Evolutionary conservation across 768 basidiomycete species (phyloP), one percentile per base, ranked within the genome.

Genomic region (Podaxis mareebaensis): DNA sequence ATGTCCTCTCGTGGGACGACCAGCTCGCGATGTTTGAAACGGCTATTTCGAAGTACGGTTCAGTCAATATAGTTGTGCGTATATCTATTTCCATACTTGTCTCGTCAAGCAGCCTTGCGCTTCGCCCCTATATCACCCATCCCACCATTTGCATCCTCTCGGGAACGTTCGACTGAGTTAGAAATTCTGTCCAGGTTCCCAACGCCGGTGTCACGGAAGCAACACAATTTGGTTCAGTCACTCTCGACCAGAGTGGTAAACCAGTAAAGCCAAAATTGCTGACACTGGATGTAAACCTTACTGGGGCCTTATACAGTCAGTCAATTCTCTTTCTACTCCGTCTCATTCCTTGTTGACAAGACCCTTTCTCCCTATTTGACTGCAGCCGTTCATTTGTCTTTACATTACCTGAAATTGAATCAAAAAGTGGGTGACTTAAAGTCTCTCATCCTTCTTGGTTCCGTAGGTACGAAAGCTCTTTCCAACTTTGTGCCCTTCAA

Each of bases 1-100:
- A 87, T 67, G 86, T 88, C 39, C 78, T 77, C 4, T 68, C 73
- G 0, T 88, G 83, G 79, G 84, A 87, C 4, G 78, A 86, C 53
- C 81, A 82, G 59, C 77, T 83, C 7, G 74, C 77, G 3, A 65
- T 86, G 67, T 87, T 86, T 65, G 81, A 85, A 59, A 69, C 79
- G 33, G 82, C 83, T 3, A 72, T 83, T 22, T 64, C 74, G 26
- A 75, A 70, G 56, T 85, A 76, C 67, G 83, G 80, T 49, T 68
- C 79, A 1, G 83, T 87, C 3, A 84, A 86, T 65, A 72, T 85
- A 55, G 85, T 86, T 61, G 83, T 86, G 64, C 46, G 80, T 67
- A 26, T 17, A 55, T 36, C 24, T 20, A n/a, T n/a, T 22, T 54
- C 4, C 30, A 44, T 44, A 33, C 15, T 44, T 20, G n/a, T 17